Base-by-base conservation (phyloP, 352 stramenopile species). In the Saprolegnia parasitica region DNA sequence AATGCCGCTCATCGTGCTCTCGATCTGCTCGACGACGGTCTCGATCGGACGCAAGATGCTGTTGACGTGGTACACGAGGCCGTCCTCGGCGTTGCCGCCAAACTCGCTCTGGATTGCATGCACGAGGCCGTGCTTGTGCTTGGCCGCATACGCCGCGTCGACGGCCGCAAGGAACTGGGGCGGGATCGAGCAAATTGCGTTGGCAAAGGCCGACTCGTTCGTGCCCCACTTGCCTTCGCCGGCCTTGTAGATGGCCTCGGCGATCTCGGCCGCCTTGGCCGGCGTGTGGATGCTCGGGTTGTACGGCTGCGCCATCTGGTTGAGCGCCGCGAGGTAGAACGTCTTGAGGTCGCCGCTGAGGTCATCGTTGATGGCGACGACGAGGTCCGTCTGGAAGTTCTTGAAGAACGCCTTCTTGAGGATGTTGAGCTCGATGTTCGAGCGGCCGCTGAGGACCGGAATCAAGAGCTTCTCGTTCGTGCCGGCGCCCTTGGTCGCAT, bases 371-470 rank as follows among this genome's bases (percentile, higher is more conserved):
- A 90, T 70, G 42, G 76, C 74, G 45, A 84, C 79, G 35, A 76
- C 77, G 47, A 92, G 67, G 49, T 92, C 84, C 54, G 85, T 74
- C 60, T 72, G 71, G 74, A 80, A 78, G 54, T 86, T 57, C 37
- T 87, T 77, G 61, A 80, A 90, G 75, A 80, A 92, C 0, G 84
- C 86, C 74, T 89, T 87, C 75, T 90, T 90, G 55, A 92, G 78
- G 68, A 92, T 89, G 68, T 74, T 74, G 54, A 92, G 80, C 71
- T 92, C 84, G 13, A 71, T 72, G 68, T 89, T 88, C 3, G 84
- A 88, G 67, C 84, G 40, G 20, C 60, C 60, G 26, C 40, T 35
- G 20, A 67, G 15, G 13, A 91, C 84, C 20, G 81, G 84, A 73
- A 82, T 89, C 65, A 90, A 84, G 52, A 85, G 75, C 55, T 84